These are phyloP conservation scores for Tubosaeta sp. DNA, from an alignment of 768 basidiomycete genomes.

Conservation along the genomic window DNA sequence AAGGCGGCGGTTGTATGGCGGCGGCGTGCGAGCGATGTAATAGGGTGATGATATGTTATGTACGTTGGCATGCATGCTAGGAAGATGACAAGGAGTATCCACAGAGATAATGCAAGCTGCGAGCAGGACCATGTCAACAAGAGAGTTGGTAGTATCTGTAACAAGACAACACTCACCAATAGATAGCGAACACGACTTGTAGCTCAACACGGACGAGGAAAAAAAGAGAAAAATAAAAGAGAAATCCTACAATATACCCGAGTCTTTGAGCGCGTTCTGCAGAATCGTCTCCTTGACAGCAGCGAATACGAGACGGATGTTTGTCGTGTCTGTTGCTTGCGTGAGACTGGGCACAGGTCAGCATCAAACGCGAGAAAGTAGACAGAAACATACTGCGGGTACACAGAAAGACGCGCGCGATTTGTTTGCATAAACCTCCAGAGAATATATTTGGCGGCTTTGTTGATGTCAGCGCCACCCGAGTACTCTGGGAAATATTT, in stretches of 20 bases:
- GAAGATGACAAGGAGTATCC: conserved; percentile 22
- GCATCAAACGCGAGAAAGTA: neutral
- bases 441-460: conserved; percentile 90
- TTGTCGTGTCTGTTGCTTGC: conserved; percentile 85
- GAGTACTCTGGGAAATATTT: conserved; percentile 85
- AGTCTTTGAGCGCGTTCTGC: conserved; percentile 82
- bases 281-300: conserved; percentile 93
- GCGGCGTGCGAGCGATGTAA: conserved; percentile 4
- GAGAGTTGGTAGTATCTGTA: neutral
- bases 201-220: conserved; percentile 4
- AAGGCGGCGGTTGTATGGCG: neutral
- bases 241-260: conserved; percentile 61
- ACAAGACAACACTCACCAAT: conserved; percentile 16
- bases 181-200: conserved; percentile 22
- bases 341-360: conserved; percentile 50
- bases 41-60: conserved; percentile 30
- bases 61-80: conserved; percentile 22
- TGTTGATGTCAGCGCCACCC: conserved; percentile 86
- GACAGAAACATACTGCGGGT: conserved; percentile 71
- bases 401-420: conserved; percentile 76
- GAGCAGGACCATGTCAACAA: neutral
- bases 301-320: conserved; percentile 77
- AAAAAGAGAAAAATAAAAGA: neutral
- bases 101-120: conserved; percentile 31
- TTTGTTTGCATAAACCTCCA: conserved; percentile 96